These are phyloP conservation scores for Peniophora sp. DNA, from an alignment of 1,284 basidiomycete species.

Conservation along the genomic window DNA sequence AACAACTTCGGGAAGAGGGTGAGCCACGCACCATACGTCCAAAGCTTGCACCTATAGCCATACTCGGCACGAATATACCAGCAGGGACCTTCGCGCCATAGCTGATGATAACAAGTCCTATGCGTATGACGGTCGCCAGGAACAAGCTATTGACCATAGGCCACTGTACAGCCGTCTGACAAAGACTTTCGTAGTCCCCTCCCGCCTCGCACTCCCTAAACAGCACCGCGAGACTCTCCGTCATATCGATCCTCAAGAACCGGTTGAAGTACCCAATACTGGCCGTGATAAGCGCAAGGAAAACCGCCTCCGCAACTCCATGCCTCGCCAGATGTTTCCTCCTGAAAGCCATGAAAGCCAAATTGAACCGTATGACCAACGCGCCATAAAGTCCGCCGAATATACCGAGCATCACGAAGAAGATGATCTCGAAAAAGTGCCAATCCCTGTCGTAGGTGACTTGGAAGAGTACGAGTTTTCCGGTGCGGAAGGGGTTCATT, in stretches of 20 bases:
- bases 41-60: slow-evolving; percentile 96
- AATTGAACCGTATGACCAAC: slow-evolving; percentile 94
- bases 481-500: slow-evolving; percentile 98
- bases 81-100: slow-evolving; percentile 97
- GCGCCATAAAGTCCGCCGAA: slow-evolving; percentile 98
- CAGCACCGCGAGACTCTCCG: slow-evolving; percentile 91
- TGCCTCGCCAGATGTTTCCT: slow-evolving; percentile 81
- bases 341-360: slow-evolving; percentile 92
- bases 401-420: slow-evolving; percentile 90
- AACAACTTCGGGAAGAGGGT: not conserved
- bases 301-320: slow-evolving; percentile 85
- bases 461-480: slow-evolving; percentile 96
- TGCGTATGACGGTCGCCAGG: slow-evolving; percentile 86
- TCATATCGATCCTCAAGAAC: slow-evolving; percentile 97
- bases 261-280: slow-evolving; percentile 92
- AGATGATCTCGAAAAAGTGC: slow-evolving; percentile 99
- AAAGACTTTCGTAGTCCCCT: slow-evolving; percentile 87
- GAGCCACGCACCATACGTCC: slow-evolving; percentile 93
- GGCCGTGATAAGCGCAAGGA: slow-evolving; percentile 83
- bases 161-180: slow-evolving; percentile 93
- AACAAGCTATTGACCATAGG: slow-evolving; percentile 89
- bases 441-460: slow-evolving; percentile 97
- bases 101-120: slow-evolving; percentile 82
- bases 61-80: slow-evolving; percentile 96
- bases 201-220: slow-evolving; percentile 96